Percentiles rank a stretch among this genome's conserved stretches.
These are phyloP conservation scores for Colletotrichum godetiae DNA, from an alignment of 2,329 filamentous ascomycete species.

Conservation along the genomic window DNA sequence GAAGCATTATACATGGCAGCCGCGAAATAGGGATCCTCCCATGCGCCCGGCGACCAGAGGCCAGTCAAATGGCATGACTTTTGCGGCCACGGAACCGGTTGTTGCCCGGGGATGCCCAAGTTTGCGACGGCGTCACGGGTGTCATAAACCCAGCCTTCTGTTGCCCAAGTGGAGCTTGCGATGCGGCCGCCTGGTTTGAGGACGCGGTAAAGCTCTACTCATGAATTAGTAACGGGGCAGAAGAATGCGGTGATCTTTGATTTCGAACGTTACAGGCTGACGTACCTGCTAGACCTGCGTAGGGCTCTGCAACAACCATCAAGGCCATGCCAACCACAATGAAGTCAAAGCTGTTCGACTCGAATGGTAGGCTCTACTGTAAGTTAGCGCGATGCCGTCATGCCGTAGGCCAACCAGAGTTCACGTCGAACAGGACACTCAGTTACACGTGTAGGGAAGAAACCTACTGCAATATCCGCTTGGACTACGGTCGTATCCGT, in stretches of 20 bases:
- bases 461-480: conserved; percentile 6
- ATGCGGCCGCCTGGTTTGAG: conserved; percentile 16
- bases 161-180: conserved; percentile 2
- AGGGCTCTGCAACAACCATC: conserved; percentile 14
- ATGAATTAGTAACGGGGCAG: too few relatives aligned
- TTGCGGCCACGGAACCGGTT: conserved; percentile 15
- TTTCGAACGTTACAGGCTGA: fast-evolving
- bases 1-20: conserved; percentile 13
- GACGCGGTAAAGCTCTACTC: background rate
- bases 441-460: too few relatives aligned
- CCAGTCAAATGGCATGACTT: conserved; percentile 2
- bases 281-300: conserved; percentile 6
- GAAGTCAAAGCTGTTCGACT: conserved; percentile 10
- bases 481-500: background rate
- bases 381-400: too few relatives aligned
- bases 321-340: conserved; percentile 5
- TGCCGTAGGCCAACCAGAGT: too few relatives aligned
- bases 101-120: background rate
- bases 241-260: too few relatives aligned
- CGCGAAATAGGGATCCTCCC: conserved; percentile 9
- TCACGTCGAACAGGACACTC: background rate
- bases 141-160: conserved; percentile 4
- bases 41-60: conserved; percentile 6
- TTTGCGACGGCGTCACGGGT: conserved; percentile 12
- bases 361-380: background rate